These are phyloP conservation scores for Metschnikowia matae DNA, from an alignment of 805 yeast species.

Conservation along the genomic window DNA sequence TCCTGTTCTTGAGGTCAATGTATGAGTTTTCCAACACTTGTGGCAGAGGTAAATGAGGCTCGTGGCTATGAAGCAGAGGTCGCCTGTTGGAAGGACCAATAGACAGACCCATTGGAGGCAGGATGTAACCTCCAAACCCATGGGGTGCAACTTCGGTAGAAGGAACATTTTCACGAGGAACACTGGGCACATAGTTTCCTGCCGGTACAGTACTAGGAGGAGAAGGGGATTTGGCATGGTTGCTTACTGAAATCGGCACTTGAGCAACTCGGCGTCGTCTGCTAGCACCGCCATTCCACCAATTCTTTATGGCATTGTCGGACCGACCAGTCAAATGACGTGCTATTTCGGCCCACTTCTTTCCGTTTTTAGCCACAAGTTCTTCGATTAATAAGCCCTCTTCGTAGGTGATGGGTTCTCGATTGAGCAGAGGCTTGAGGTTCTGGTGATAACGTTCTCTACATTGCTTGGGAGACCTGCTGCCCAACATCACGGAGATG, in stretches of 20 bases:
- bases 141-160: not conserved
- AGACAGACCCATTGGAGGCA: not conserved
- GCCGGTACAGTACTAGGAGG: not conserved
- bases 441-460: slow-evolving; percentile 90
- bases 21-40: not conserved
- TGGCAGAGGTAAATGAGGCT: not conserved
- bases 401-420: slow-evolving; percentile 77
- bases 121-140: not conserved
- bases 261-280: slow-evolving; percentile 56
- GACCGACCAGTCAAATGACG: slow-evolving; percentile 80
- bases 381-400: slow-evolving; percentile 81
- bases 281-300: slow-evolving; percentile 97
- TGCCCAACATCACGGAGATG: slow-evolving; percentile 65
- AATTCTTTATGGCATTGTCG: slow-evolving; percentile 89
- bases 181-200: not conserved
- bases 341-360: slow-evolving; percentile 92
- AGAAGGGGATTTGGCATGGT: not conserved
- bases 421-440: slow-evolving; percentile 76
- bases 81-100: not conserved
- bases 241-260: slow-evolving; percentile 3
- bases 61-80: not conserved
- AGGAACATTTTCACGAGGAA: not conserved
- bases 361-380: slow-evolving; percentile 74
- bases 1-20: slow-evolving; percentile 3
- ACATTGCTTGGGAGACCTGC: slow-evolving; percentile 88